These are phyloP conservation scores for Leccinum imitatum DNA, from an alignment of 768 basidiomycete species.

Conservation along the genomic window DNA sequence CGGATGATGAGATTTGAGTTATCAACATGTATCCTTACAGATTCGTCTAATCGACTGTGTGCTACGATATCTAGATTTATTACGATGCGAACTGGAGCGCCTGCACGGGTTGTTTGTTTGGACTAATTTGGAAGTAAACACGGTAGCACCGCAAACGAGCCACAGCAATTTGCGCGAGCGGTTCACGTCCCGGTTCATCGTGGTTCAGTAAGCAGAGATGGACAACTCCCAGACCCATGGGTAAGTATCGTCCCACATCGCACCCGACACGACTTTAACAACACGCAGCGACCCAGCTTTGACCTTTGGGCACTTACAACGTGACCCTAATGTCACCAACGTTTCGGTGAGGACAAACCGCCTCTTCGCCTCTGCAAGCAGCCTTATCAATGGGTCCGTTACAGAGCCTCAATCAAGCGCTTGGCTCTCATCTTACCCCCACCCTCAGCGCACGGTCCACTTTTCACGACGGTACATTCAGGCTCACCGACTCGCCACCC, in stretches of 20 bases:
- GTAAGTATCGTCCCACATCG: constrained; percentile 28
- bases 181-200: constrained; percentile 37
- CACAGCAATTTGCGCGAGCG: constrained; percentile 30
- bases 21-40: constrained; percentile 30
- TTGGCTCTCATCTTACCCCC: constrained; percentile 51
- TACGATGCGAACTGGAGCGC: constrained; percentile 26
- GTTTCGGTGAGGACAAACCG: constrained; percentile 51
- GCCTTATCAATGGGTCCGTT: constrained; percentile 22
- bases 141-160: constrained; percentile 31
- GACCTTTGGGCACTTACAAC: constrained; percentile 60
- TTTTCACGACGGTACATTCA: constrained; percentile 31
- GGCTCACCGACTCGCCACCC: constrained; percentile 34
- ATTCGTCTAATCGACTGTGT: constrained; percentile 25
- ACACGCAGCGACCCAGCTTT: constrained; percentile 52
- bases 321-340: constrained; percentile 56
- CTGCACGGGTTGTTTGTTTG: constrained; percentile 24
- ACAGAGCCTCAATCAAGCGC: constrained; percentile 61
- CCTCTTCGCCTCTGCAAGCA: constrained; percentile 24
- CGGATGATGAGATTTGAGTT: constrained; percentile 49
- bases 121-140: constrained; percentile 11
- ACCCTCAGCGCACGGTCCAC: constrained; percentile 33
- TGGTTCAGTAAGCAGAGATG: constrained; percentile 34
- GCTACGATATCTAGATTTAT: constrained; percentile 9
- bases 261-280: constrained; percentile 3
- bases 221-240: constrained; percentile 36